phyloP scores from a whole-genome alignment of 306 rosid species.

The Glycine tomentella region DNA sequence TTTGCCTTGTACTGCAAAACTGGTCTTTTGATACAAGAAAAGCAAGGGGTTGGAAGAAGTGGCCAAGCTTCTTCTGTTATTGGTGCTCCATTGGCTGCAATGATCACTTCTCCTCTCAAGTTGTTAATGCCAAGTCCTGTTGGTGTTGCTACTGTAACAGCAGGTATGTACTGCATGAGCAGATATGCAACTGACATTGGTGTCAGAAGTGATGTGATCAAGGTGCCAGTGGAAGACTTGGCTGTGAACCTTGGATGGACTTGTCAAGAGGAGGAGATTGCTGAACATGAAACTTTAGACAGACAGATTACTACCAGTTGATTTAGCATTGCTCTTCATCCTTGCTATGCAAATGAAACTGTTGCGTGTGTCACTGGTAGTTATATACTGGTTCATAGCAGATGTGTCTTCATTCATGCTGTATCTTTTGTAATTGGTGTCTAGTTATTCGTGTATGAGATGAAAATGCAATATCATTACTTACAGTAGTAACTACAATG shows the following conservation, averaged over 20 bases:
- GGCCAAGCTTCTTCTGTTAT: slow-evolving; percentile 92
- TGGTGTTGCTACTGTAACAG: slow-evolving; percentile 78
- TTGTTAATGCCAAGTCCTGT: slow-evolving; percentile 89
- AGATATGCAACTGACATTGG: slow-evolving; percentile 94
- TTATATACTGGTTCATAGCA: slow-evolving; percentile 36
- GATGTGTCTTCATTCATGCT: slow-evolving; percentile 27
- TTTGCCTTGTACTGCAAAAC: slow-evolving; percentile 95
- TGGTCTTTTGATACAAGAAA: slow-evolving; percentile 78
- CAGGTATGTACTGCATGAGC: slow-evolving; percentile 93
- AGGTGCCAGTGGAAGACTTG: slow-evolving; percentile 88
- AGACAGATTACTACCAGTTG: slow-evolving; percentile 48
- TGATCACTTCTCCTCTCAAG: slow-evolving; percentile 90
- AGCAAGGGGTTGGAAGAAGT: slow-evolving; percentile 84
- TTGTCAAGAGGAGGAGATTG: slow-evolving; percentile 48
- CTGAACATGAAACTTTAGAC: slow-evolving; percentile 54
- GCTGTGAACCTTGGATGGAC: slow-evolving; percentile 72
- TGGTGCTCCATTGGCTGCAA: slow-evolving; percentile 94
- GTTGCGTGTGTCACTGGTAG: slow-evolving; percentile 33
- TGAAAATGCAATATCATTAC: slow-evolving; percentile 29
- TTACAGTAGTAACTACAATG: slow-evolving; percentile 3
- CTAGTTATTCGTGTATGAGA: slow-evolving; percentile 42
- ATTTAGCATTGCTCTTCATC: slow-evolving; percentile 41
- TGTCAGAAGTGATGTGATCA: slow-evolving; percentile 81
- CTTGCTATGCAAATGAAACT: slow-evolving; percentile 28
- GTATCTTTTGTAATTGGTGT: slow-evolving; percentile 40